phyloP scores from a whole-genome alignment of 345 rosid genomes.

The Hibiscus trionum region DNA sequence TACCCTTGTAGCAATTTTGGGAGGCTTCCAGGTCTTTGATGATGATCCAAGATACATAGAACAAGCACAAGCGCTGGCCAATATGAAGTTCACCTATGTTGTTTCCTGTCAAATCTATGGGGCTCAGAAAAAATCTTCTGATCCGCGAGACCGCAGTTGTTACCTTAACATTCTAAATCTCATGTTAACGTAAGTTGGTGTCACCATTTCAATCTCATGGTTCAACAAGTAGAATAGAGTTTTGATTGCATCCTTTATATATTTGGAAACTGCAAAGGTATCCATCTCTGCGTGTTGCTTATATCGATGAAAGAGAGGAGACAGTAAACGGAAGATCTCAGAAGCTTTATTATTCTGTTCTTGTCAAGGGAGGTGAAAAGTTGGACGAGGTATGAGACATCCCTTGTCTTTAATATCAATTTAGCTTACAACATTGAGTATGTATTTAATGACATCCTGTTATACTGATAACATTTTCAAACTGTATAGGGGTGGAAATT shows the following conservation, averaged over 20 bases:
- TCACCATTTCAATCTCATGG: not conserved
- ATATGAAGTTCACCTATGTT: constrained; percentile 90
- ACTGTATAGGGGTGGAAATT: not conserved
- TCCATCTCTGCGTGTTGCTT: constrained; percentile 91
- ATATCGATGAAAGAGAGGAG: constrained; percentile 80
- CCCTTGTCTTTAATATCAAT: constrained; percentile 6
- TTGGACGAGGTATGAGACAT: constrained; percentile 60
- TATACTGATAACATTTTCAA: not conserved
- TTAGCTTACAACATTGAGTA: not conserved
- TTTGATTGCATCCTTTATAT: constrained; percentile 15
- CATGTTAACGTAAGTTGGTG: constrained; percentile 69
- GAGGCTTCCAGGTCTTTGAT: constrained; percentile 28
- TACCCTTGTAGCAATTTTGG: constrained; percentile 36
- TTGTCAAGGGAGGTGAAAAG: constrained; percentile 74
- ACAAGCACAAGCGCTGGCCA: constrained; percentile 59
- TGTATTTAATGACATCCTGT: not conserved
- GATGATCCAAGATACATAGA: constrained; percentile 22
- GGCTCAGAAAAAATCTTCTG: constrained; percentile 64
- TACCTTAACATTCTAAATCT: constrained; percentile 74
- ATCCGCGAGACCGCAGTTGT: constrained; percentile 46
- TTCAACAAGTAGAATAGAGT: not conserved
- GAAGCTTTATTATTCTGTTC: constrained; percentile 74
- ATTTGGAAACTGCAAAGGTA: constrained; percentile 36
- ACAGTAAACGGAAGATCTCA: constrained; percentile 40
- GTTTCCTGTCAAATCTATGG: constrained; percentile 97